These are phyloP conservation scores for Corylus heterophylla DNA, from an alignment of 306 rosid species.

Conservation along the genomic window DNA sequence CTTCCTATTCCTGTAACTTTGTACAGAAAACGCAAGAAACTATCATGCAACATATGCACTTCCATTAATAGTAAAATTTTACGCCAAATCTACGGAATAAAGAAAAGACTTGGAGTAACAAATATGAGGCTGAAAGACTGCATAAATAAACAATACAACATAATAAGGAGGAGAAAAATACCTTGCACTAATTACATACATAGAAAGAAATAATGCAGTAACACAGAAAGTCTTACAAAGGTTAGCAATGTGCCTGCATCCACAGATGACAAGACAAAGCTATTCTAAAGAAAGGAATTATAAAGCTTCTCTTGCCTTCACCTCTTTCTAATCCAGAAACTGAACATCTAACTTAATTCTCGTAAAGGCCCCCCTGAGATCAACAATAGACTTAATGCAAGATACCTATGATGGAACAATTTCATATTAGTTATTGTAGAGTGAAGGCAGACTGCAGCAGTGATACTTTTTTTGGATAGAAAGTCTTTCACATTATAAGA, in stretches of 20 bases:
- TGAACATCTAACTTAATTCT: background rate
- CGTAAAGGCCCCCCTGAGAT: background rate
- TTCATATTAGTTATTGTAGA: background rate
- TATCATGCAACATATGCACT: background rate
- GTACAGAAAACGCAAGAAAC: background rate
- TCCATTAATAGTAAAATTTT: background rate
- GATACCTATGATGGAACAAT: background rate
- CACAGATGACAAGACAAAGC: background rate
- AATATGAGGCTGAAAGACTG: background rate
- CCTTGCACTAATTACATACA: background rate
- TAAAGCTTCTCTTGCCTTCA: background rate
- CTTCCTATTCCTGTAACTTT: constrained; percentile 1
- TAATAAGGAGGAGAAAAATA: background rate
- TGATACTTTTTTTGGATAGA: background rate
- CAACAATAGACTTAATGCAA: background rate
- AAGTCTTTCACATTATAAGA: background rate
- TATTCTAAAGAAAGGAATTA: background rate
- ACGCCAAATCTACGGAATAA: background rate
- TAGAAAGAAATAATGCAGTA: background rate
- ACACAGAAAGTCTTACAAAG: background rate
- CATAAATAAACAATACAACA: background rate
- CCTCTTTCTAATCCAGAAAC: background rate
- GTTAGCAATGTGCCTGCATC: background rate
- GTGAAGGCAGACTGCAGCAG: background rate
- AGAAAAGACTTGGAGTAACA: constrained; percentile 7